phyloP scores from a whole-genome alignment of 306 rosid species.

The Alnus rubra region DNA sequence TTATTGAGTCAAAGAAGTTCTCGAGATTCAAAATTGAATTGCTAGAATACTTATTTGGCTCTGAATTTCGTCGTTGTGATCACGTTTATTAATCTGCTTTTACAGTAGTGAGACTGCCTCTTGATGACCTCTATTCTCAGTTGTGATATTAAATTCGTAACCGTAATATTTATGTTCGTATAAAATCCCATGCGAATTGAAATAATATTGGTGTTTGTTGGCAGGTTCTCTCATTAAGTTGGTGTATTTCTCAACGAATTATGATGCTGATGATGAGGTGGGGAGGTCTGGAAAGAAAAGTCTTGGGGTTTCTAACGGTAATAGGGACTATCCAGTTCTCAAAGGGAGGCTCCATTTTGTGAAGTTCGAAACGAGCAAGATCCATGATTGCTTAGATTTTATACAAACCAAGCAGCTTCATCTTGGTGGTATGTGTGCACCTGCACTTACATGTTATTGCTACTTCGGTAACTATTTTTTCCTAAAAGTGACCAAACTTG shows the following conservation, averaged over 20 bases:
- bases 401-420: conserved; percentile 68
- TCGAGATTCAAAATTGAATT: not conserved
- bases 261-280: conserved; percentile 33
- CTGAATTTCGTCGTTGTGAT: not conserved
- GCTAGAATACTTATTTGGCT: not conserved
- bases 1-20: not conserved
- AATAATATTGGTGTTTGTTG: conserved; percentile 25
- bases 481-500: not conserved
- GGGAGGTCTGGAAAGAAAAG: conserved; percentile 42
- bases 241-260: conserved; percentile 71
- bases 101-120: not conserved
- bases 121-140: not conserved
- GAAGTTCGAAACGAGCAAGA: conserved; percentile 83
- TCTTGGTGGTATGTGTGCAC: conserved; percentile 48
- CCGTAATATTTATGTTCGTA: not conserved
- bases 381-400: conserved; percentile 76
- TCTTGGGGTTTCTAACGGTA: conserved; percentile 38
- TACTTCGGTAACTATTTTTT: conserved; percentile 20
- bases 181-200: not conserved
- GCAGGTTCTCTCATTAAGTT: conserved; percentile 80
- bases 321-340: conserved; percentile 38
- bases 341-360: conserved; percentile 80
- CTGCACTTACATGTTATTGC: conserved; percentile 16
- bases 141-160: not conserved
- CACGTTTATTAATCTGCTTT: conserved; percentile 8